Evolutionary conservation across 108 stramenopile genomes (phyloP), one percentile per base, ranked within the genome.

Genomic region (Licmophora abbreviata): DNA sequence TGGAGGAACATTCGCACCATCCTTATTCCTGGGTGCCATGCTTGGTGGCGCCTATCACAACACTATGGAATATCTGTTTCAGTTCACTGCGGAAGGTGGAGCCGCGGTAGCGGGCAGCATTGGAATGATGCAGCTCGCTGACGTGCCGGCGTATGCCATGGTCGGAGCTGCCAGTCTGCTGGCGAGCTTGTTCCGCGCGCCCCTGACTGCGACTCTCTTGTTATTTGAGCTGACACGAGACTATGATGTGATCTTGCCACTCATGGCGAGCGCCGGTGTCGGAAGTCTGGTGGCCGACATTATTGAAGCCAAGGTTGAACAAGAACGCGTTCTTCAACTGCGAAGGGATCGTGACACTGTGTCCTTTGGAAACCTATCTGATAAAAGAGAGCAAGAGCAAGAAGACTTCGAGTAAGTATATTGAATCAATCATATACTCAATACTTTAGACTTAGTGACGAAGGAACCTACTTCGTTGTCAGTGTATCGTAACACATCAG

Each of bases 1-100:
- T 10, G 94, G 94, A 12, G 94, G 94, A 26, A 78, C 81, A n/a
- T 93, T 95, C 38, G 94, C 94, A 12, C 94, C 94, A 18, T 88
- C 90, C 1, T 58, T 95, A 8, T 95, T 95, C 54, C 59, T 95
- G 20, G 94, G 94, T 15, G 90, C 77, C 6, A 88, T 89, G 56
- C 59, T 74, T 28, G 94, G 94, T 14, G 88, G 84, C n/a, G 71
- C 88, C 14, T 95, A 91, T 60, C 83, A 88, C 29, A 71, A 78
- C 46, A 54, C 81, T 1, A 51, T 79, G 3, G 25, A 42, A 14
- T 56, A 36, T 54, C 43, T 64, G 21, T 51, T 74, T 8, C 40
- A 63, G 37, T 64, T 53, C 35, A 54, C 67, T 0, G 36, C 59
- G 28, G 38, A 59, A 2, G 49, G 61, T 41, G 68, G 60, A 31